Evolutionary conservation across 2,329 filamentous ascomycete genomes (phyloP), one percentile per base, ranked within the genome.

Genomic region (Sporothrix dimorphospora): DNA sequence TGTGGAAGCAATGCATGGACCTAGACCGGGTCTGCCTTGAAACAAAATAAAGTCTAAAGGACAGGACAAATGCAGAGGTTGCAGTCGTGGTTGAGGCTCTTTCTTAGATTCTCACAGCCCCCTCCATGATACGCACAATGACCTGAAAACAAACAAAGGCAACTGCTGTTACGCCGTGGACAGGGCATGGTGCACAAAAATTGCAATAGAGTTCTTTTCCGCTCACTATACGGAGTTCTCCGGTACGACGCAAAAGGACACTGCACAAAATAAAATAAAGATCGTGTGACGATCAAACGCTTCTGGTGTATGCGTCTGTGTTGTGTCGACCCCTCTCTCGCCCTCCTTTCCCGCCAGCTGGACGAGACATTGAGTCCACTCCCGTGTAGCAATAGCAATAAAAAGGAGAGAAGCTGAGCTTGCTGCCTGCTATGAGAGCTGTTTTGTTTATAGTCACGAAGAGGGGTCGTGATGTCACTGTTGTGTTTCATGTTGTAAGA

Each of bases 221-320:
- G 24, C n/a, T 45, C 12, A 16, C 38, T 16, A 27, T 45, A 45
- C n/a, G 30, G 40, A 27, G 9, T 5, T 16, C 3, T 24, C 0
- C 9, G 12, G 4, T 14, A 0, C 14, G 21, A 16, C 16, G 24
- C 24, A 49, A 12, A 34, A 34, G 42, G 42, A 27, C 12, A 21
- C 38, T 45, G 59, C 59, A 65, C 66, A 69, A 69, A 57, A 69
- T 57, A 57, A 66, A 27, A 66, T 12, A 69, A 21, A n/a, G 59
- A 27, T 27, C 21, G 70, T 38, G 59, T n/a, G 70, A n/a, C 49
- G 49, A 71, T 71, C 70, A 71, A 71, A 67, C 70, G 30, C 21
- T 27, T 49, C 27, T 63, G 61, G 45, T 21, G 61, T 71, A 49
- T n/a, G 40, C n/a, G n/a, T 8, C 6, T 14, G 12, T 66, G n/a